Base-by-base conservation (phyloP, 176 grass and related monocot species). In the Aegilops tauschii region DNA sequence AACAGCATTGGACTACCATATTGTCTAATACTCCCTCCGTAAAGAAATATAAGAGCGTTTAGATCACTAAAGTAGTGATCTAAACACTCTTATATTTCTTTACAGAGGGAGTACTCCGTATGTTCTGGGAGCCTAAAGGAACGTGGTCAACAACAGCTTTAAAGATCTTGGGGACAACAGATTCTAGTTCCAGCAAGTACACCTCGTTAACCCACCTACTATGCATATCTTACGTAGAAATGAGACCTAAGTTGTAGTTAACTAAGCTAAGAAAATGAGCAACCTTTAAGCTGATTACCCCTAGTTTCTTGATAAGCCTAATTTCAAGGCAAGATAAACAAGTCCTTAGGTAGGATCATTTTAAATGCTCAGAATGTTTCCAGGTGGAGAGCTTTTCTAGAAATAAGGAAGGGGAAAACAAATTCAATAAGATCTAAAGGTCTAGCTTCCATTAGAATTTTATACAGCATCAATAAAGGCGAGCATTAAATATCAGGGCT, bases 141-240 rank as follows among this genome's bases (percentile, higher is more conserved):
- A 78, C 6, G 7, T 76, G 65, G 61, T 69, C 36, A 86, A 62
- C 35, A 35, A 32, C 54, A 31, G 12, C 4, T 30, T 28, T 27
- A 20, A 78, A 80, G 31, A 89, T 12, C 61, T 37, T 81, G 40
- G n/a, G 18, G 40, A 35, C 31, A 76, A 36, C 61, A 66, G 1
- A 66, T 77, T 85, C 13, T 54, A 54, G 50, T 74, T 30, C 67
- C 79, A 89, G 12, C 62, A 86, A 86, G 63, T 76, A 61, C 36
- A 84, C 39, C 5, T 10, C 16, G 14, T 35, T 70, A 89, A 23
- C 31, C 42, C 76, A 85, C 45, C 32, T 1, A 74, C 35, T 23
- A 17, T 68, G 23, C 39, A 80, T 66, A 80, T 21, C 69, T 76
- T 75, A 10, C 58, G 25, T 65, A 63, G 3, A 65, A 83, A 76